Conservation (phyloP, 2,329 filamentous ascomycete genomes). For the Sclerotinia glacialis region DNA sequence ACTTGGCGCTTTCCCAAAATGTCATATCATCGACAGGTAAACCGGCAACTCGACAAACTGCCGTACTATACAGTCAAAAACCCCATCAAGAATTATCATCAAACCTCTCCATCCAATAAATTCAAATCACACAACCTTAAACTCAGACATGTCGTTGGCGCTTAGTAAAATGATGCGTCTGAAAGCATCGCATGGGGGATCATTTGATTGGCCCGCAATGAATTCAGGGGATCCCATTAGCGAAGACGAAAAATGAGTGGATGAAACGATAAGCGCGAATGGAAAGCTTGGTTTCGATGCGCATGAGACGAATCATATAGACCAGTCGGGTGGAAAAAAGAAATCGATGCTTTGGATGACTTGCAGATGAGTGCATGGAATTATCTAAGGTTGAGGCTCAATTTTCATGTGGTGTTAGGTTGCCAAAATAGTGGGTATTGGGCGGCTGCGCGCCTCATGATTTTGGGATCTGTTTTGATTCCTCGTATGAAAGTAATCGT, state of each 20-base stretch:
- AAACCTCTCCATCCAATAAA: conserved; percentile 1
- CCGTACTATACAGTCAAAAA: neutral
- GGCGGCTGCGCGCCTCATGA: neutral
- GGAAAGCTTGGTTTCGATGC: neutral
- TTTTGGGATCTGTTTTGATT: neutral
- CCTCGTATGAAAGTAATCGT: neutral
- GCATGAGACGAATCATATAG: neutral
- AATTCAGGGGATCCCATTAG: conserved; percentile 10
- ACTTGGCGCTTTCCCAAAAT: conserved; percentile 6
- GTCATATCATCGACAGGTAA: neutral
- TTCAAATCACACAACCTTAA: neutral
- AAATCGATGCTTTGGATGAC: neutral
- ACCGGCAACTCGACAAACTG: neutral
- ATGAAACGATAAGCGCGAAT: conserved; percentile 17
- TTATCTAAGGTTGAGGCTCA: neutral
- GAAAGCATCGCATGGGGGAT: neutral
- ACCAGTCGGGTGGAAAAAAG: neutral
- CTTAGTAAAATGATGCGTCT: conserved; percentile 7
- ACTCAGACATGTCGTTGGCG: conserved; percentile 9
- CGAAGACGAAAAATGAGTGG: neutral
- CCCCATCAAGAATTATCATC: neutral
- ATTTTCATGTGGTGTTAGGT: neutral
- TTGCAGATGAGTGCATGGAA: neutral
- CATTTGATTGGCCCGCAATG: conserved; percentile 10
- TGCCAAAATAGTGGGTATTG: neutral